Evolutionary conservation across 352 stramenopile species (phyloP).

Genomic region (Globisporangium carolinianum): DNA sequence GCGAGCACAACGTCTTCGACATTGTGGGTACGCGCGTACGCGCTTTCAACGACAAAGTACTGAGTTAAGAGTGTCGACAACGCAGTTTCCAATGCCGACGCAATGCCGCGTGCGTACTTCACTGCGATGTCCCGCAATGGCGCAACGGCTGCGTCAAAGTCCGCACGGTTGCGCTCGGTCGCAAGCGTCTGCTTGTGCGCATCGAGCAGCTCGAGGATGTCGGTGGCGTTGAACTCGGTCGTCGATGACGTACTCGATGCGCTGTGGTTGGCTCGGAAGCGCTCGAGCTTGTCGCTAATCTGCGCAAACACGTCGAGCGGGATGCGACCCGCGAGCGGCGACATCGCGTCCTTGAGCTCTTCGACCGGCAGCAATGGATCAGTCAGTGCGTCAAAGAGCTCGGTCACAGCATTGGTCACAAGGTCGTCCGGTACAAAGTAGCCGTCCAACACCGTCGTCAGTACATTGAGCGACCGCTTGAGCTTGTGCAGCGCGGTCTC

Average conservation of each 20-base stretch:
- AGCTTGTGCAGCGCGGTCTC: slow-evolving; percentile 63
- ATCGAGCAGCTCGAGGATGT: slow-evolving; percentile 56
- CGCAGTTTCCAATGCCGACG: slow-evolving; percentile 54
- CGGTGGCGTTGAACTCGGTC: slow-evolving; percentile 44
- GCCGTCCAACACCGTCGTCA: slow-evolving; percentile 93
- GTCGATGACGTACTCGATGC: slow-evolving; percentile 19
- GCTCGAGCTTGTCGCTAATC: slow-evolving; percentile 81
- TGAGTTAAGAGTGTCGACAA: slow-evolving; percentile 74
- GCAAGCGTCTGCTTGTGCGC: slow-evolving; percentile 50
- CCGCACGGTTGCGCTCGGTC: slow-evolving; percentile 43
- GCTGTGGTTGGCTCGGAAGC: slow-evolving; percentile 39
- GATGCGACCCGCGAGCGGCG: slow-evolving; percentile 94
- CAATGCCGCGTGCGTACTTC: slow-evolving; percentile 76
- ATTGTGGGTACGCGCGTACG: slow-evolving; percentile 75
- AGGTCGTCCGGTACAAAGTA: slow-evolving; percentile 87
- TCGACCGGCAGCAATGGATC: slow-evolving; percentile 80
- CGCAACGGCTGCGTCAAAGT: slow-evolving; percentile 68
- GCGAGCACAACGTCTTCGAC: slow-evolving; percentile 74
- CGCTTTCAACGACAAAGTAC: slow-evolving; percentile 71
- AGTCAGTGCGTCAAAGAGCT: slow-evolving; percentile 73
- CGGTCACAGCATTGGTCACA: slow-evolving; percentile 75
- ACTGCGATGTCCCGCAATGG: slow-evolving; percentile 61
- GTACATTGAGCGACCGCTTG: slow-evolving; percentile 61
- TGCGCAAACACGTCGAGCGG: slow-evolving; percentile 88
- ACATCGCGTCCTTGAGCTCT: slow-evolving; percentile 97